Percentiles rank a stretch among this genome's conserved stretches.
These are phyloP conservation scores for Globisporangium cystogenes DNA, from an alignment of 352 stramenopile genomes.

Conservation along the genomic window DNA sequence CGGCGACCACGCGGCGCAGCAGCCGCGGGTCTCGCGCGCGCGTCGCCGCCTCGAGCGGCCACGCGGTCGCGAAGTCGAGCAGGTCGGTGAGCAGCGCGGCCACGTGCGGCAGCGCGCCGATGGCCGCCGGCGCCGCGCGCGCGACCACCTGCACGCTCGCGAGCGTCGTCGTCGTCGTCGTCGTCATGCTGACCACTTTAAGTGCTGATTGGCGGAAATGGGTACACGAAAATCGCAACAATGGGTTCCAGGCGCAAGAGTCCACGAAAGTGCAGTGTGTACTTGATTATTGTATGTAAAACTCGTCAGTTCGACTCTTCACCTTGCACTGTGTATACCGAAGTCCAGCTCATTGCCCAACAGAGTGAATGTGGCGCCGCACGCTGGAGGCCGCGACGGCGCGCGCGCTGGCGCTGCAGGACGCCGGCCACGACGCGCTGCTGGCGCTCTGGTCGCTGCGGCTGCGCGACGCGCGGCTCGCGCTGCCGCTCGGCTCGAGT, in stretches of 20 bases:
- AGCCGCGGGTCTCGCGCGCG: slow-evolving; percentile 11
- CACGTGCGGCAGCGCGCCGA: slow-evolving; percentile 28
- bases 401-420: slow-evolving; percentile 9
- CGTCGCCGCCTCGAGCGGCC: slow-evolving; percentile 16
- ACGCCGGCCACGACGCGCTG: slow-evolving; percentile 12
- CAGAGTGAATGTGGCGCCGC: slow-evolving; percentile 19
- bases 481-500: neutral
- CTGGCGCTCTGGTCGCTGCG: slow-evolving; percentile 11
- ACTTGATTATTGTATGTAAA: too few relatives aligned
- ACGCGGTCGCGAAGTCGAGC: slow-evolving; percentile 18
- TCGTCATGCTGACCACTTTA: too few relatives aligned
- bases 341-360: neutral
- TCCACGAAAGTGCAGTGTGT: too few relatives aligned
- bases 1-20: slow-evolving; percentile 13
- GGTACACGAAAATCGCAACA: neutral
- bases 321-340: neutral
- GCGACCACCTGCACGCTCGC: slow-evolving; percentile 12
- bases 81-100: slow-evolving; percentile 15
- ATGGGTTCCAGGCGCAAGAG: too few relatives aligned
- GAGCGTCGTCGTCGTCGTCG: slow-evolving; percentile 1
- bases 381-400: slow-evolving; percentile 14
- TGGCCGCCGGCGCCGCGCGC: slow-evolving; percentile 6
- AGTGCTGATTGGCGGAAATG: too few relatives aligned
- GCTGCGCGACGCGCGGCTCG: slow-evolving; percentile 5
- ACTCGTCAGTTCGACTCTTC: too few relatives aligned